These are phyloP conservation scores for Globisporangium iwayamae DNA, from an alignment of 352 stramenopile genomes.

Conservation along the genomic window DNA sequence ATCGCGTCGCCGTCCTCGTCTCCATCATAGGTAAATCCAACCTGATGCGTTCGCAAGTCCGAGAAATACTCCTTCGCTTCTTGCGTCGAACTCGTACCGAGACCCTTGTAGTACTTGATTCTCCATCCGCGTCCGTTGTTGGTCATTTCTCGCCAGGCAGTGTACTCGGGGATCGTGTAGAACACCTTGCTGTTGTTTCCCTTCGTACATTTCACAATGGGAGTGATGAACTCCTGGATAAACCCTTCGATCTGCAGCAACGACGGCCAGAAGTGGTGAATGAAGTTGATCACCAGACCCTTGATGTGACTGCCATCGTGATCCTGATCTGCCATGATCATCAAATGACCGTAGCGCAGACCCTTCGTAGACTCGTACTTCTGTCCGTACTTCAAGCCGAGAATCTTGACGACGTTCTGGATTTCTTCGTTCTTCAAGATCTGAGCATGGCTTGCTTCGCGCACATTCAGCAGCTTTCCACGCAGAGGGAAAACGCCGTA, in stretches of 20 bases:
- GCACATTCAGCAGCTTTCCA: slow-evolving; percentile 99
- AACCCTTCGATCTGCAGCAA: slow-evolving; percentile 91
- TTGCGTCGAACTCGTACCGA: slow-evolving; percentile 95
- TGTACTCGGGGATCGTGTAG: slow-evolving; percentile 97
- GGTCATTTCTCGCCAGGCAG: slow-evolving; percentile 86
- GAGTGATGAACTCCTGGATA: slow-evolving; percentile 96
- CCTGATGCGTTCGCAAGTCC: slow-evolving; percentile 91
- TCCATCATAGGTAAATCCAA: slow-evolving; percentile 92
- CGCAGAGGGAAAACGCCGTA: slow-evolving; percentile 98
- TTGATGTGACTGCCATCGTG: slow-evolving; percentile 99
- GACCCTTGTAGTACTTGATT: slow-evolving; percentile 99
- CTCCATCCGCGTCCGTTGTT: slow-evolving; percentile 92
- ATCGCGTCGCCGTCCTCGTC: slow-evolving; percentile 88
- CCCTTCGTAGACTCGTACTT: slow-evolving; percentile 89
- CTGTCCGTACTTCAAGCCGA: slow-evolving; percentile 95
- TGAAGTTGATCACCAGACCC: slow-evolving; percentile 98
- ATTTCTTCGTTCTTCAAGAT: slow-evolving; percentile 98
- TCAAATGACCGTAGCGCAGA: slow-evolving; percentile 95
- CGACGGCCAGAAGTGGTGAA: slow-evolving; percentile 98
- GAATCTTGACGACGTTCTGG: slow-evolving; percentile 95
- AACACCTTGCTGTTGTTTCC: slow-evolving; percentile 86
- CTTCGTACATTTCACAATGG: slow-evolving; percentile 96
- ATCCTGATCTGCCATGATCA: slow-evolving; percentile 99
- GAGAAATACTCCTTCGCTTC: slow-evolving; percentile 98
- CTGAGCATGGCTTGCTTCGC: slow-evolving; percentile 96